phyloP scores from a whole-genome alignment of 2,329 filamentous ascomycete species.

The Verticillium nonalfalfae region DNA sequence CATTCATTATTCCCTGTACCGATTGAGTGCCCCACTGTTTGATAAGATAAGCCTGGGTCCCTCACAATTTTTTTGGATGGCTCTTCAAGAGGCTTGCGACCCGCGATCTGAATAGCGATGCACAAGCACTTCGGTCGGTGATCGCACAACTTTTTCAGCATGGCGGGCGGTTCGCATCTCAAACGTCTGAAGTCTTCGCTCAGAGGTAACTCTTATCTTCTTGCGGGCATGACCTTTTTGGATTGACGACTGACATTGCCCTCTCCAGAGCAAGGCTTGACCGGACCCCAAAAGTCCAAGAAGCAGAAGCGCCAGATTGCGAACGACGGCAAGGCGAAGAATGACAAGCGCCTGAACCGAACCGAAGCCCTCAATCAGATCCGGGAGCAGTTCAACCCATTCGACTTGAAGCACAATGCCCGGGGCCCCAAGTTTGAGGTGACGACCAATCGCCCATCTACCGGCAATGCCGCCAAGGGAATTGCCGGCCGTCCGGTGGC shows the following conservation, averaged over 20 bases:
- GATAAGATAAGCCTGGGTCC: conserved; percentile 19
- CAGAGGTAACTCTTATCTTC: conserved; percentile 23
- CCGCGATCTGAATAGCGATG: conserved; percentile 1
- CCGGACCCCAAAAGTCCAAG: conserved; percentile 89
- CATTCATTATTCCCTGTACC: conserved; percentile 14
- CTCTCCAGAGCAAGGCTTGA: conserved; percentile 68
- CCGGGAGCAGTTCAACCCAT: conserved; percentile 95
- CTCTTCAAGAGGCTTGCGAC: not conserved
- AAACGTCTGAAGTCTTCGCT: conserved; percentile 93
- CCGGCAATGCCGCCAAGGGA: conserved; percentile 46
- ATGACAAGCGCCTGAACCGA: conserved; percentile 63
- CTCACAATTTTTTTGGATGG: conserved; percentile 14
- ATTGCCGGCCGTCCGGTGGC: conserved; percentile 73
- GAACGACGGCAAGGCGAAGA: conserved; percentile 44
- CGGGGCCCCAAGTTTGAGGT: conserved; percentile 81
- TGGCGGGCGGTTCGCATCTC: conserved; percentile 85
- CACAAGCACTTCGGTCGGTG: conserved; percentile 4
- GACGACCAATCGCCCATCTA: conserved; percentile 57
- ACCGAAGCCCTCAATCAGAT: conserved; percentile 76
- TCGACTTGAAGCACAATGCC: conserved; percentile 80
- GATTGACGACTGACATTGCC: not conserved
- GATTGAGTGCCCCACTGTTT: conserved; percentile 4
- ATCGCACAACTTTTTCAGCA: conserved; percentile 31
- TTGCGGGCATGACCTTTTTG: no score
- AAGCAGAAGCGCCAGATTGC: conserved; percentile 76